Evolutionary conservation across 2,329 filamentous ascomycete species (phyloP), one percentile per base, ranked within the genome.

Genomic region (Microcyclospora pomicola): DNA sequence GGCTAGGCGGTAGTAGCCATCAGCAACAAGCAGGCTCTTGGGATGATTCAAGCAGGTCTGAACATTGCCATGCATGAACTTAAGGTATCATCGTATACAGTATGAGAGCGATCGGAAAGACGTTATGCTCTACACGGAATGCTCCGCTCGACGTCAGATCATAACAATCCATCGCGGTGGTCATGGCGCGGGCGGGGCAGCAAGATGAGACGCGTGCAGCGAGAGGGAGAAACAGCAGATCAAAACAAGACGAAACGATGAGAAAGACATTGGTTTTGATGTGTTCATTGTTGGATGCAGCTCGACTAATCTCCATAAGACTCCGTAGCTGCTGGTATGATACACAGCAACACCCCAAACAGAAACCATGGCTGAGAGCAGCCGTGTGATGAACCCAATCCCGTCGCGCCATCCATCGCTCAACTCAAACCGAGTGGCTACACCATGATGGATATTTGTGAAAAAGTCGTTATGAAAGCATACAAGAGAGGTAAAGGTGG

Each of bases 401-500:
- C 42, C 42, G 42, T 41, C 47, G 37, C 33, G 49, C 53, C 52
- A 52, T 55, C 52, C 53, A 54, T 50, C 50, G 46, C 52, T 24
- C 49, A 51, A 48, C 52, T 44, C 36, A 42, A 41, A 44, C 43
- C 43, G 42, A 43, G 47, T 48, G 41, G 52, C 50, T 50, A 50
- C 52, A 44, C 48, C 47, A 44, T 52, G 53, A 52, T 53, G 54
- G 53, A 55, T 54, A 51, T 56, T 47, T 51, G 19, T 24, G 19
- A 24, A 33, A 45, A 45, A 50, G 49, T 51, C 42, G 51, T 54
- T 44, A 52, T 53, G 48, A 53, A 55, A 53, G 47, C 53, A 55
- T 56, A 50, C 49, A 54, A 50, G 44, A 39, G 31, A 42, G 40
- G 41, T 42, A 40, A 39, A 39, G 43, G 29, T 39, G 33, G 16